Conservation (phyloP, 1,139 yeast species). For the Hyphopichia buzzinii region DNA sequence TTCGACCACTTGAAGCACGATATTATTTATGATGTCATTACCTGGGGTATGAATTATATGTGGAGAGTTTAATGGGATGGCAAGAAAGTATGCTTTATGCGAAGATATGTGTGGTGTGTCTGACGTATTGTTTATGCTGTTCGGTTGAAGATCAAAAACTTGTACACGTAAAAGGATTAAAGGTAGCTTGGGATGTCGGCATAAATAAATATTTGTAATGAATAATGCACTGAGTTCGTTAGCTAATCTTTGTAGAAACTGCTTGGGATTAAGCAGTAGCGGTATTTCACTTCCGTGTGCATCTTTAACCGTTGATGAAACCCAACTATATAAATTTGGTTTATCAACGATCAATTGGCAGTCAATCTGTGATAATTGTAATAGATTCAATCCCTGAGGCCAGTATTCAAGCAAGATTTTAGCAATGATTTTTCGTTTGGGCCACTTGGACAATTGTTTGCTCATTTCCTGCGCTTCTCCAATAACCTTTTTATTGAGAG, state of each 20-base stretch:
- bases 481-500: slow-evolving; percentile 23
- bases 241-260: slow-evolving; percentile 49
- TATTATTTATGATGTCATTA: slow-evolving; percentile 44
- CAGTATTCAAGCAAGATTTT: slow-evolving; percentile 55
- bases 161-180: slow-evolving; percentile 63
- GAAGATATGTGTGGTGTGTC: slow-evolving; percentile 45
- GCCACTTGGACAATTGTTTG: slow-evolving; percentile 12
- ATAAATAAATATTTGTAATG: slow-evolving; percentile 62
- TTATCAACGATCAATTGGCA: slow-evolving; percentile 60
- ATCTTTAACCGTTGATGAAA: slow-evolving; percentile 52
- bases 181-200: slow-evolving; percentile 63
- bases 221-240: slow-evolving; percentile 48
- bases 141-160: slow-evolving; percentile 53
- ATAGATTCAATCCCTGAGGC: slow-evolving; percentile 60
- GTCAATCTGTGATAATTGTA: slow-evolving; percentile 73
- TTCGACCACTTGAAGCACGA: slow-evolving; percentile 60
- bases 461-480: slow-evolving; percentile 17
- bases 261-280: slow-evolving; percentile 39
- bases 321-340: slow-evolving; percentile 55
- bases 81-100: slow-evolving; percentile 61
- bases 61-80: slow-evolving; percentile 67
- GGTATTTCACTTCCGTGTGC: slow-evolving; percentile 31
- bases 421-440: slow-evolving; percentile 50
- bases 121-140: slow-evolving; percentile 13
- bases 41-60: slow-evolving; percentile 59